Percentiles rank a stretch among this genome's conserved stretches.
phyloP scores from a whole-genome alignment of 495 filamentous ascomycete species.

The Penicillium egyptiacum region DNA sequence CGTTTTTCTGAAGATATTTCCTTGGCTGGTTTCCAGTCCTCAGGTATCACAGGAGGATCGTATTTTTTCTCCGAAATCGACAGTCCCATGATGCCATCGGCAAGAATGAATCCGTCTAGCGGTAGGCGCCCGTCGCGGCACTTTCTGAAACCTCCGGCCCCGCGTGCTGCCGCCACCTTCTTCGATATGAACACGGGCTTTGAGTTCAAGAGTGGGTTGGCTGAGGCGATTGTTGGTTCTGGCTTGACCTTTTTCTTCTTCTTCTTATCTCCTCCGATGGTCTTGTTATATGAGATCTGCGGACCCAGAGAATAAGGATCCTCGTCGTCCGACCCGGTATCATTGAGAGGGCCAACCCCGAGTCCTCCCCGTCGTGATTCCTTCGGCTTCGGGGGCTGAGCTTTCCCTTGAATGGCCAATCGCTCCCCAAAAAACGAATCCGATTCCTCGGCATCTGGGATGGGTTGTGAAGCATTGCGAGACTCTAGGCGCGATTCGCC shows the following conservation, averaged over 20 bases:
- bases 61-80: constrained; percentile 63
- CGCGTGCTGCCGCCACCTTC: constrained; percentile 59
- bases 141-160: constrained; percentile 62
- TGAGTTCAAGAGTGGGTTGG: constrained; percentile 64
- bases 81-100: constrained; percentile 55
- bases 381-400: constrained; percentile 46
- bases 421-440: constrained; percentile 46
- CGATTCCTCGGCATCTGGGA: constrained; percentile 50
- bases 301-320: constrained; percentile 93
- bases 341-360: constrained; percentile 88
- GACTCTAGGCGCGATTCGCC: constrained; percentile 59
- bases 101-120: constrained; percentile 80
- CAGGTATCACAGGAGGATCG: constrained; percentile 71
- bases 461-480: constrained; percentile 37
- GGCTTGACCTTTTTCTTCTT: constrained; percentile 62
- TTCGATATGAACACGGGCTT: constrained; percentile 81
- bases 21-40: constrained; percentile 68
- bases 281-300: constrained; percentile 82
- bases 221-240: constrained; percentile 38
- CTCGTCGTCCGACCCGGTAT: constrained; percentile 96
- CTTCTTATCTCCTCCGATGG: constrained; percentile 84
- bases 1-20: constrained; percentile 47
- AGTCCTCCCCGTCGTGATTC: constrained; percentile 64
- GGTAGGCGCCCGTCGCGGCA: constrained; percentile 89
- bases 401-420: constrained; percentile 30